Conservation (phyloP, 2,329 filamentous ascomycete genomes). For the Knufia petricola region DNA sequence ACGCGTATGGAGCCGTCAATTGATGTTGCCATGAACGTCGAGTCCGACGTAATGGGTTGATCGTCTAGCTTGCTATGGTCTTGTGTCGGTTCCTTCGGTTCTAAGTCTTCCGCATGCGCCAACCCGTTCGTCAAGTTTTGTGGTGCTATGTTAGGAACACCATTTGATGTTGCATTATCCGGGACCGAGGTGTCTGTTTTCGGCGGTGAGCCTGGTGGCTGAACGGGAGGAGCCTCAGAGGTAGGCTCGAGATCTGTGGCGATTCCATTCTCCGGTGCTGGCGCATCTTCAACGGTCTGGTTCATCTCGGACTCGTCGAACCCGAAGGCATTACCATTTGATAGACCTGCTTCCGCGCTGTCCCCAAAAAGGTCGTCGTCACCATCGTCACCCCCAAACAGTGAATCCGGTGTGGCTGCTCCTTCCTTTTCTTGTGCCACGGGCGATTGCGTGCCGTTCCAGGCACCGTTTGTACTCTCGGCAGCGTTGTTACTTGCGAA, state of each 20-base stretch:
- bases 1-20: slow-evolving; percentile 40
- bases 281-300: slow-evolving; percentile 45
- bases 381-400: slow-evolving; percentile 67
- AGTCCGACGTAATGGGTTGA: slow-evolving; percentile 48
- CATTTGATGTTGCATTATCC: slow-evolving; percentile 15
- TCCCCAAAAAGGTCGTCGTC: slow-evolving; percentile 84
- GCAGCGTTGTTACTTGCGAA: slow-evolving; percentile 64
- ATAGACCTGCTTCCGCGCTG: slow-evolving; percentile 47
- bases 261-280: slow-evolving; percentile 15
- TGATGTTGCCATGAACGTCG: slow-evolving; percentile 72
- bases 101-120: slow-evolving; percentile 35
- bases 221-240: not conserved
- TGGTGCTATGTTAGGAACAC: slow-evolving; percentile 15
- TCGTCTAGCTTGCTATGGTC: slow-evolving; percentile 38
- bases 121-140: slow-evolving; percentile 32
- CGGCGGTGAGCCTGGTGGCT: slow-evolving; percentile 8
- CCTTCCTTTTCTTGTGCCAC: slow-evolving; percentile 44
- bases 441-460: slow-evolving; percentile 27
- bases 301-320: slow-evolving; percentile 82
- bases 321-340: slow-evolving; percentile 52
- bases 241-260: slow-evolving; percentile 9
- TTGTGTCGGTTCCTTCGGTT: slow-evolving; percentile 19
- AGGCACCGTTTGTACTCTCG: slow-evolving; percentile 43
- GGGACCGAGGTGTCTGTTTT: slow-evolving; percentile 10
- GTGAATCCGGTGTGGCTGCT: slow-evolving; percentile 62